phyloP scores from a whole-genome alignment of 495 filamentous ascomycete species.

The Neurospora cerealis region DNA sequence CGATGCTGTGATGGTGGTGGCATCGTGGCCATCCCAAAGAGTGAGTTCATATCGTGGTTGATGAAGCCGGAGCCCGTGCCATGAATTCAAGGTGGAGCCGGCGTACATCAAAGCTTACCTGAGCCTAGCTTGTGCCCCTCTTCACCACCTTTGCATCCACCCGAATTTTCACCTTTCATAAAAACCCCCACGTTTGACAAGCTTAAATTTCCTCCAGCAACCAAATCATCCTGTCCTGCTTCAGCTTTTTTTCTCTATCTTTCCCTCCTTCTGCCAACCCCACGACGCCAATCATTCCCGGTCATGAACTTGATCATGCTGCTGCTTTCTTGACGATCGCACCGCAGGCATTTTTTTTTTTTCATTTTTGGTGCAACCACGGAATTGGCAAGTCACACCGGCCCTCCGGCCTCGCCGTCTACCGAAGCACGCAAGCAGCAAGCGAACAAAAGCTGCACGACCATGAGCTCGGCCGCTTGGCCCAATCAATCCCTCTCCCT shows the following conservation, averaged over 20 bases:
- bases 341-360: not conserved
- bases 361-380: constrained; percentile 1
- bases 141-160: not conserved
- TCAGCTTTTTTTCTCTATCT: constrained; percentile 1
- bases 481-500: not conserved
- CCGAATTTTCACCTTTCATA: not conserved
- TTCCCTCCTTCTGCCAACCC: not conserved
- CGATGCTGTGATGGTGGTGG: not conserved
- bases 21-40: not conserved
- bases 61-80: not conserved
- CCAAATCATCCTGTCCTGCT: not conserved
- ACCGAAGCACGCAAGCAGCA: not conserved
- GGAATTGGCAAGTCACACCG: constrained; percentile 5
- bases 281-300: not conserved
- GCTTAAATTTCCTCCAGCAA: constrained; percentile 15
- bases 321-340: not conserved
- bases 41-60: not conserved
- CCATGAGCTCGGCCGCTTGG: not conserved
- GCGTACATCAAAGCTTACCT: not conserved
- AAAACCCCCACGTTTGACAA: constrained; percentile 16
- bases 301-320: not conserved
- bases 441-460: not conserved
- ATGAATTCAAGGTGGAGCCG: not conserved
- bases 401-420: constrained; percentile 15
- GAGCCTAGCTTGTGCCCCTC: not conserved